Conservation (phyloP, 352 stramenopile genomes). For the Phytophthora europaea region DNA sequence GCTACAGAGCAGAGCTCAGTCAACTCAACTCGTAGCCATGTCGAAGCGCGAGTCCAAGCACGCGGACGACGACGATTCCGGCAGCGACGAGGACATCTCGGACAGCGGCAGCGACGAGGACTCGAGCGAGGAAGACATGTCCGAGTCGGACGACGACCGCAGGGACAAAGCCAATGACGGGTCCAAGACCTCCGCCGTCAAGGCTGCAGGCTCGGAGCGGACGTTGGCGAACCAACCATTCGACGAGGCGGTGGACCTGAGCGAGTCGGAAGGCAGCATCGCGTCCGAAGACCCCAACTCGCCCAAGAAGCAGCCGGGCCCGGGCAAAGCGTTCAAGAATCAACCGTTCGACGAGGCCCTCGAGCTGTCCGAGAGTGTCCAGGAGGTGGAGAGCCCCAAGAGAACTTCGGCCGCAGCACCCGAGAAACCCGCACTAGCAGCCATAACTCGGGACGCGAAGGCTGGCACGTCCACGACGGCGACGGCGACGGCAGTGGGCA, state of each 20-base stretch:
- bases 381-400: constrained; percentile 76
- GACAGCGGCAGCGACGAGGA: constrained; percentile 51
- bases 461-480: background rate
- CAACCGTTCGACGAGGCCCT: constrained; percentile 87
- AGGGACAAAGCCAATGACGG: constrained; percentile 51
- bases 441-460: constrained; percentile 13
- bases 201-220: constrained; percentile 52
- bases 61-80: constrained; percentile 60
- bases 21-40: constrained; percentile 39
- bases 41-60: constrained; percentile 73
- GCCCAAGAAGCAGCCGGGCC: constrained; percentile 57
- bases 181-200: constrained; percentile 19
- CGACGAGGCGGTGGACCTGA: constrained; percentile 89
- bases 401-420: constrained; percentile 31
- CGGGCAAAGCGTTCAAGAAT: constrained; percentile 63
- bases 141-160: constrained; percentile 67
- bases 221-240: constrained; percentile 85
- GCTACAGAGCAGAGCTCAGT: background rate
- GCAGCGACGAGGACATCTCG: constrained; percentile 65
- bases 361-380: constrained; percentile 82
- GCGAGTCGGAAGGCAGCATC: constrained; percentile 79
- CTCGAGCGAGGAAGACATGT: constrained; percentile 80
- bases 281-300: constrained; percentile 62
- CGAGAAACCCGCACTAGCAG: constrained; percentile 21
- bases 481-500: constrained; percentile 15